Evolutionary conservation across 108 stramenopile genomes (phyloP).

Genomic region (Stephanodiscus minutulus): DNA sequence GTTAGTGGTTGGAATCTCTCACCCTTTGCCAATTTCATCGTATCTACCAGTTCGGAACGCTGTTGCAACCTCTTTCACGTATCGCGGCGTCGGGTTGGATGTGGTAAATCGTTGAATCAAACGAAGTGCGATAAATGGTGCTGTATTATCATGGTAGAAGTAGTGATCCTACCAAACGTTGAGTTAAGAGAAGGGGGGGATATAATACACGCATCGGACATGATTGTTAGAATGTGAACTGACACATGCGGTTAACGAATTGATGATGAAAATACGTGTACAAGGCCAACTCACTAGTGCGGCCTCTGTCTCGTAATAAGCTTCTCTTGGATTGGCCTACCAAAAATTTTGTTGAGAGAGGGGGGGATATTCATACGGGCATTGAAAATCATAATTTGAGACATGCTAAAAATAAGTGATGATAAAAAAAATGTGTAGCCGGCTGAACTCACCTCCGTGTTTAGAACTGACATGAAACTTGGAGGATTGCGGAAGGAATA

Average conservation of each 20-base stretch:
- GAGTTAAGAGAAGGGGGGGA: neutral
- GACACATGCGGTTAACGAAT: too few relatives aligned
- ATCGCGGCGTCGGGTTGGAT: slow-evolving; percentile 55
- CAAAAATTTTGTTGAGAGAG: neutral
- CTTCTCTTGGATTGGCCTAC: slow-evolving; percentile 41
- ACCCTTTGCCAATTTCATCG: slow-evolving; percentile 42
- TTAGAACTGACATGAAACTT: slow-evolving; percentile 47
- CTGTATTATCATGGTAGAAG: slow-evolving; percentile 56
- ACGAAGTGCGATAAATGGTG: slow-evolving; percentile 52
- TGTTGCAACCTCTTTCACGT: slow-evolving; percentile 48
- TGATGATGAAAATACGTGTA: slow-evolving; percentile 2
- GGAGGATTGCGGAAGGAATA: slow-evolving; percentile 56
- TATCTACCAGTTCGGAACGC: slow-evolving; percentile 46
- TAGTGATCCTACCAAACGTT: slow-evolving; percentile 42
- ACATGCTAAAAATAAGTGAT: neutral
- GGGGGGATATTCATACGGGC: neutral
- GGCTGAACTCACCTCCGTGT: slow-evolving; percentile 21
- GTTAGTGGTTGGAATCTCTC: neutral
- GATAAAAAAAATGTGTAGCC: too few relatives aligned
- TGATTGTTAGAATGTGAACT: too few relatives aligned
- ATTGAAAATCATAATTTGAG: neutral
- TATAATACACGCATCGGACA: neutral
- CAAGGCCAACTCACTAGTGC: slow-evolving; percentile 7
- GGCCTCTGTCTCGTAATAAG: slow-evolving; percentile 53
- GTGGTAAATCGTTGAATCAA: slow-evolving; percentile 57